Evolutionary conservation across 345 rosid species (phyloP), one percentile per base, ranked within the genome.

Genomic region (Crucihimalaya himalaica): DNA sequence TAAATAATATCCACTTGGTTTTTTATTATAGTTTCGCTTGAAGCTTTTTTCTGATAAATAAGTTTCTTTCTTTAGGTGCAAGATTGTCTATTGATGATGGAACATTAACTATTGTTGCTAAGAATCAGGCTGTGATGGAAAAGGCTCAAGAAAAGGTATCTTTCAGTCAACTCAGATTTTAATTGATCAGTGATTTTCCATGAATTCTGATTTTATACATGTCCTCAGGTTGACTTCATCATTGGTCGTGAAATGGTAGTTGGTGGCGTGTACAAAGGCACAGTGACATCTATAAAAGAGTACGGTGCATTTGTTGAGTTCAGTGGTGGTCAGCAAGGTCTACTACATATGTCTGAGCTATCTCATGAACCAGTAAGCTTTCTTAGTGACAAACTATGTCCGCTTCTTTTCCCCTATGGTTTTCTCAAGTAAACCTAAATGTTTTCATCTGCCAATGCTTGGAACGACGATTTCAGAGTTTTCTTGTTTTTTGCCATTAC

Each of bases 281-380:
- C 86, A 52, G 93, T 95, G 70, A 79, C 87, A 70, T 89, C 99
- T 46, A 72, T 95, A 25, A 95, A 95, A 84, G 97, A 95, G 80
- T 95, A 95, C 55, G 99, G 99, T 57, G 99, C 99, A 48, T 92
- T 95, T 71, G 90, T 95, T 78, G 97, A 92, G 85, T 95, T 95
- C 54, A 90, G 81, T 81, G 99, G 99, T 73, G 97, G 99, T 58
- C 97, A 95, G 68, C 90, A 86, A 68, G 99, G 97, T 63, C 76
- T 95, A 78, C 87, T 95, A 48, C 97, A 95, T 78, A 78, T 95
- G 75, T 92, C 99, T 34, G 99, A 95, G 85, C 72, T 95, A 70
- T 92, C 99, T 63, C 97, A 95, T 80, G 92, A 83, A 72, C 92
- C 88, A 80, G 97, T 95, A 83, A 45, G 89, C 63, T 68, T 68